Conservation (phyloP, 2,329 filamentous ascomycete genomes). For the Alternaria angustiovoidea region DNA sequence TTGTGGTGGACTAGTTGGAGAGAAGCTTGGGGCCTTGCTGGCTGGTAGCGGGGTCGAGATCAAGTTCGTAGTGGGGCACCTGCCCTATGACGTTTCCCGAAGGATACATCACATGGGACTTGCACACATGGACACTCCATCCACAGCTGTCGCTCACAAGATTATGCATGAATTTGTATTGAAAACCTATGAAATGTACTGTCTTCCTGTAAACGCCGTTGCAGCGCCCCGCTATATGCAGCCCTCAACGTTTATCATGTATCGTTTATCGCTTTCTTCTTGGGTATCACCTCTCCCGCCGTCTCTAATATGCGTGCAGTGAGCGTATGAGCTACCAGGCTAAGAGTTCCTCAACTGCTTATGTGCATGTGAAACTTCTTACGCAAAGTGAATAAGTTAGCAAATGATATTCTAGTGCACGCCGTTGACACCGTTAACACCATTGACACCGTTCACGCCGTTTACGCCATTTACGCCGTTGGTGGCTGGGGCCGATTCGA, state of each 20-base stretch:
- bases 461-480: conserved; percentile 33
- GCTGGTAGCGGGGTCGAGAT: conserved; percentile 18
- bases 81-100: conserved; percentile 16
- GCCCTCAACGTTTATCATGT: background rate
- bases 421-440: conserved; percentile 17
- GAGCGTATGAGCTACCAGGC: conserved; percentile 1
- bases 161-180: background rate
- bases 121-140: background rate
- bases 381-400: background rate
- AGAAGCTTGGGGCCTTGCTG: conserved; percentile 1
- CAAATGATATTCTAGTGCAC: background rate
- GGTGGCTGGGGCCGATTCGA: conserved; percentile 21
- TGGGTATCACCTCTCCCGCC: background rate
- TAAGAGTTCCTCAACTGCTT: background rate
- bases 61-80: conserved; percentile 11
- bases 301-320: background rate
- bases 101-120: background rate
- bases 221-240: conserved; percentile 1
- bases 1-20: conserved; percentile 1
- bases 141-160: background rate
- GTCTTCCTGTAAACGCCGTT: background rate
- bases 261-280: conserved; percentile 5
- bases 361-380: conserved; percentile 1
- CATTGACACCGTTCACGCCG: conserved; percentile 24
- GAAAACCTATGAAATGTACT: background rate